Conservation (phyloP, 768 basidiomycete species). For the Serendipita indica region DNA sequence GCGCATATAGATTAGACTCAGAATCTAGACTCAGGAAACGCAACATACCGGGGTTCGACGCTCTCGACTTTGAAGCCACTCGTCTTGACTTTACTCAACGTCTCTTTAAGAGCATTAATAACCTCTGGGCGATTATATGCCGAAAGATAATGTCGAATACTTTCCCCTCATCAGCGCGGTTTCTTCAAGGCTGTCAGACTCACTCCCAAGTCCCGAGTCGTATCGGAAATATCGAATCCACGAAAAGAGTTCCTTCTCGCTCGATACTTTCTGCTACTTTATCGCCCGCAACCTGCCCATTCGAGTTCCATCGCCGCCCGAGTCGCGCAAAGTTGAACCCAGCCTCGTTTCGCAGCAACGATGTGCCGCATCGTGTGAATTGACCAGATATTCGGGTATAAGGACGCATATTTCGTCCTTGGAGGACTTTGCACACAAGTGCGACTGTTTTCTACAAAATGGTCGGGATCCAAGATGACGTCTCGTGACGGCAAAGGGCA, state of each 20-base stretch:
- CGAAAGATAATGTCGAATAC: conserved; percentile 51
- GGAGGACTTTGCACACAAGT: no score
- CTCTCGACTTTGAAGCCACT: conserved; percentile 48
- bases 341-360: no score
- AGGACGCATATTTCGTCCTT: no score
- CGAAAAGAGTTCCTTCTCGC: conserved; percentile 48
- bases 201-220: conserved; percentile 61
- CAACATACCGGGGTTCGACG: conserved; percentile 31
- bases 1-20: conserved; percentile 22
- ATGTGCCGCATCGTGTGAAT: no score
- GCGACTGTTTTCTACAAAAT: no score
- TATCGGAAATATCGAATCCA: conserved; percentile 69
- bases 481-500: no score
- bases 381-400: no score
- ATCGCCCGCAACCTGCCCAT: neutral
- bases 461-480: no score
- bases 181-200: conserved; percentile 19
- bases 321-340: no score
- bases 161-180: conserved; percentile 19
- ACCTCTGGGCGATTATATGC: conserved; percentile 44
- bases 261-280: conserved; percentile 8
- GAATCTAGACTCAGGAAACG: neutral
- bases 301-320: conserved; percentile 1
- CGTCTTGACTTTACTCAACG: conserved; percentile 37
- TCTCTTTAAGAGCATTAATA: conserved; percentile 30